Base-by-base conservation (phyloP, 139 green algal genomes). In the Chlorella sorokiniana region DNA sequence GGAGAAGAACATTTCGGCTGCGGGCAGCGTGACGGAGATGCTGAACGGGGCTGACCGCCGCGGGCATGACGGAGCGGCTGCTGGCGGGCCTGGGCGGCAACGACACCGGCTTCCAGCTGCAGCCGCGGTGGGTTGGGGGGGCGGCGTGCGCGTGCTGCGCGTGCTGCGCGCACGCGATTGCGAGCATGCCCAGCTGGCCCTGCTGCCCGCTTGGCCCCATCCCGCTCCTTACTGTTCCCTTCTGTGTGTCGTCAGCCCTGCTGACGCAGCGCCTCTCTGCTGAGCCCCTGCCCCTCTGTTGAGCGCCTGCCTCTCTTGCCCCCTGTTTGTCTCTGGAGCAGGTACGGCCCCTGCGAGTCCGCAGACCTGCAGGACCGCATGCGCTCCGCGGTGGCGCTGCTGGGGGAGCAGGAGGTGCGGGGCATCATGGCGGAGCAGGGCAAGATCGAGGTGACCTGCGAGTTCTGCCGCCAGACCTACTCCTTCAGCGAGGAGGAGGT, bases 271-370 rank as follows among this genome's bases (percentile, higher is more conserved):
- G 2, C 8, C 16, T 77, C n/a, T 3, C 5, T 64, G 27, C 5
- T 35, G 23, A 64, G 3, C 18, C 4, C 20, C 61, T 31, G 27
- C 20, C 61, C 61, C n/a, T 7, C 4, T 38, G 3, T 27, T 22
- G 10, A 61, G 23, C 10, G 3, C 69, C 25, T 59, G 23, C 40
- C 22, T 11, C 41, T 35, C 22, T 61, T 22, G 35, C 73, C 23
- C 41, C 38, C 37, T 23, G 14, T 9, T 37, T 63, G 10, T 35
- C 23, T 0, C 0, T 84, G 27, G 11, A n/a, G 35, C 73, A 90
- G 81, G 37, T 97, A 95, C 68, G 95, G 95, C 22, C 95, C 94
- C 2, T 98, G 95, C 85, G 91, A 95, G 29, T 41, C 69, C 0
- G 45, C 62, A 10, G 84, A 83, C 29, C 71, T 93, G 74, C 76